Evolutionary conservation across 2,329 filamentous ascomycete species (phyloP).

Genomic region (Botrytis paeoniae): DNA sequence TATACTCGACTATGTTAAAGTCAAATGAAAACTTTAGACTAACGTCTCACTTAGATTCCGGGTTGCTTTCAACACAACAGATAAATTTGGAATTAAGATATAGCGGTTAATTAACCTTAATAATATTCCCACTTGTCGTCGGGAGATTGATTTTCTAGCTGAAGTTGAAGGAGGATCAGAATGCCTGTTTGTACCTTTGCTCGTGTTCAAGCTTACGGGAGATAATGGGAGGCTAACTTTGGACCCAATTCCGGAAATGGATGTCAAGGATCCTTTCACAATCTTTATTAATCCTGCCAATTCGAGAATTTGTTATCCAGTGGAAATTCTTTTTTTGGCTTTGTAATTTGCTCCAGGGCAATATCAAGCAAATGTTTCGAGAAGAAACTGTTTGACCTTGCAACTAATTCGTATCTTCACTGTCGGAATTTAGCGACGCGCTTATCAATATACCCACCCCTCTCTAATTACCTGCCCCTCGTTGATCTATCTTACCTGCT

Average conservation of each 20-base stretch:
- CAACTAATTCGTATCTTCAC: neutral
- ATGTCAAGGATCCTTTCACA: neutral
- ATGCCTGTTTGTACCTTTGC: neutral
- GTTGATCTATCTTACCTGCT: neutral
- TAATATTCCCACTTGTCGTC: neutral
- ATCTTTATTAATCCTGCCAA: conserved; percentile 9
- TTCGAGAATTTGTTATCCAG: neutral
- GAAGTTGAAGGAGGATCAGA: neutral
- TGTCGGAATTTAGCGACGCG: neutral
- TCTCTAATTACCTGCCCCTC: neutral
- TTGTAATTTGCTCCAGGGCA: neutral
- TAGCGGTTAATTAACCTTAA: neutral
- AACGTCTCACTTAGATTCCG: neutral
- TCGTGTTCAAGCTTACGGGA: conserved; percentile 16
- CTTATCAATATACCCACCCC: neutral
- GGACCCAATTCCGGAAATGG: conserved; percentile 14
- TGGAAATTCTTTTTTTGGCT: neutral
- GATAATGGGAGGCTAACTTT: neutral
- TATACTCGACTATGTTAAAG: neutral
- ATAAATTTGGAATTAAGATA: neutral
- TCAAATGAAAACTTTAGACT: neutral
- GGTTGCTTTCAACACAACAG: neutral
- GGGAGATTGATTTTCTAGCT: neutral
- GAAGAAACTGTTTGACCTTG: neutral
- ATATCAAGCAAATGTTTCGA: neutral